Conservation (phyloP, 345 rosid species). For the Gossypium longicalyx region DNA sequence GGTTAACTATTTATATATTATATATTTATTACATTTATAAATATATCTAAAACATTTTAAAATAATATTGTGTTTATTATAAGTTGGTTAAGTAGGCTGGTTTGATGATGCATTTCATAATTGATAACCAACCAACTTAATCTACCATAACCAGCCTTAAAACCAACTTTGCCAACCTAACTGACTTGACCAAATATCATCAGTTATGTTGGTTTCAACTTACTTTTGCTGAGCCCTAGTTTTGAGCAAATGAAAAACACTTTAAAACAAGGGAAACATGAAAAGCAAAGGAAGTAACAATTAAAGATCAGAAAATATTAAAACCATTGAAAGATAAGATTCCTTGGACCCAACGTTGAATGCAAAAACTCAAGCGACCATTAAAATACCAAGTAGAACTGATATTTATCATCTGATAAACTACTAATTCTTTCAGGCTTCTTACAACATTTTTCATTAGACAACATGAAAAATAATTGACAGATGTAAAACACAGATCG, state of each 20-base stretch:
- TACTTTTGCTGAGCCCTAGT: too few species aligned
- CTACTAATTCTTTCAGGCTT: slow-evolving; percentile 5
- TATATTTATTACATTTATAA: too few species aligned
- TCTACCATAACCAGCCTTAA: too few species aligned
- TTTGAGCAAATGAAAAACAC: not conserved
- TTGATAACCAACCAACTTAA: too few species aligned
- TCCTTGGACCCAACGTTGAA: not conserved
- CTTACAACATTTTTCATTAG: not conserved
- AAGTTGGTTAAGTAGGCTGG: too few species aligned
- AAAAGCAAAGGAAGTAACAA: not conserved
- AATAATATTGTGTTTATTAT: too few species aligned
- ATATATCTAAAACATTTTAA: too few species aligned
- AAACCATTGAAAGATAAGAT: not conserved
- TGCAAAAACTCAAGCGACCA: not conserved
- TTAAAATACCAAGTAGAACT: not conserved
- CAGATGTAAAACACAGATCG: not conserved
- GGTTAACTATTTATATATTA: too few species aligned
- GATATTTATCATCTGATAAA: not conserved
- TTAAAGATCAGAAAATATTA: not conserved
- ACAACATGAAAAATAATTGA: not conserved
- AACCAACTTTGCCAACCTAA: too few species aligned
- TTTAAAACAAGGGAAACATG: not conserved
- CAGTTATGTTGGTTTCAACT: too few species aligned
- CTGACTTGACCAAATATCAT: too few species aligned
- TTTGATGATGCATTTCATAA: too few species aligned